phyloP scores from a whole-genome alignment of 2,329 filamentous ascomycete genomes.

The Aureobasidium sp. region DNA sequence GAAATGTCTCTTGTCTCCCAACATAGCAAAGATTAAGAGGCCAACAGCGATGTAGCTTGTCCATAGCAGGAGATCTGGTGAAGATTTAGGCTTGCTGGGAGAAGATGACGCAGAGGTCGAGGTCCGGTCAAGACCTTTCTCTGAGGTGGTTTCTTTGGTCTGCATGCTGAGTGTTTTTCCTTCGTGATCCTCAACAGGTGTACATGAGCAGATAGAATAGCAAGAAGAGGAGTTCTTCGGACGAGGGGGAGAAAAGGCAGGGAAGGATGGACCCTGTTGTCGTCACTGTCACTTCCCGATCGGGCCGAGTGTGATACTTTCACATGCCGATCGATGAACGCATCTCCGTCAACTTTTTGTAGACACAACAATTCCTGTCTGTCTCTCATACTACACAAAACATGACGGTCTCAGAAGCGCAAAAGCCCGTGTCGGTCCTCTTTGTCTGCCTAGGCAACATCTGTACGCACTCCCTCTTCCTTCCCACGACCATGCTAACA shows the following conservation, averaged over 20 bases:
- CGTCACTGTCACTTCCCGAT: neutral
- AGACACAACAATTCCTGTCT: neutral
- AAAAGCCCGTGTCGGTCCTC: conserved; percentile 57
- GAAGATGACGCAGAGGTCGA: neutral
- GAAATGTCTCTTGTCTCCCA: no score
- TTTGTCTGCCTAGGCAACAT: conserved; percentile 98
- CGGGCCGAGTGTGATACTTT: neutral
- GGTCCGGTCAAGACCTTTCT: neutral
- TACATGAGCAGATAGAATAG: neutral
- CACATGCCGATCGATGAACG: conserved; percentile 2
- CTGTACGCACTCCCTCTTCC: conserved; percentile 34
- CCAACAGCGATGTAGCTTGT: neutral
- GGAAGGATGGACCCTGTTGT: neutral
- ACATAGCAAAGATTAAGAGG: no score
- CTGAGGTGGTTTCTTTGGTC: neutral
- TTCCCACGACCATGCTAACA: neutral
- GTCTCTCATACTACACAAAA: neutral
- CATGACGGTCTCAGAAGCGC: neutral
- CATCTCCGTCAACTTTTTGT: neutral
- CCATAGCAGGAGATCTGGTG: neutral
- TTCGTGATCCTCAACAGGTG: neutral
- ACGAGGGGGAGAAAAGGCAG: neutral
- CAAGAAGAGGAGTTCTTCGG: neutral
- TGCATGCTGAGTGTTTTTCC: neutral
- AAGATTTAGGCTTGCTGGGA: neutral